A percentile compares a stretch with the other conserved stretches of the same genome.
phyloP scores from a whole-genome alignment of 352 stramenopile genomes.

The Globisporangium splendens region DNA sequence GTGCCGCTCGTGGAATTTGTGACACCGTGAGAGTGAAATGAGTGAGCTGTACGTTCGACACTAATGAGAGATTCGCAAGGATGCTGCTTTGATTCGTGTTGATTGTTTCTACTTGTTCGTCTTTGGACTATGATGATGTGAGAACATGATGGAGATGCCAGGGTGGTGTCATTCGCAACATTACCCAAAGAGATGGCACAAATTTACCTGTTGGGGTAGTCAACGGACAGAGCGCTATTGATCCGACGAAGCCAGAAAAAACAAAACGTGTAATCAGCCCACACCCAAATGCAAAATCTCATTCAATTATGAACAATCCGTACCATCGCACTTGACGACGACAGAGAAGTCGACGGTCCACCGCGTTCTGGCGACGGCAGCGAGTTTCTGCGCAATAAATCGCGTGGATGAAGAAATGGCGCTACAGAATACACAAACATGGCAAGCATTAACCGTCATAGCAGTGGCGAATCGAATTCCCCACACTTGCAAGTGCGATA shows the following conservation, averaged over 20 bases:
- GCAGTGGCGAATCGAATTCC: no score
- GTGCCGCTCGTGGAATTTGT: slow-evolving; percentile 79
- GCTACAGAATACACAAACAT: slow-evolving; percentile 5
- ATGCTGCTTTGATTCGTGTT: not conserved
- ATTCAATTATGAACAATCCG: slow-evolving; percentile 4
- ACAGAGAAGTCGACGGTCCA: slow-evolving; percentile 20
- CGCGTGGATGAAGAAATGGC: slow-evolving; percentile 24
- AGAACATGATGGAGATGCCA: no score
- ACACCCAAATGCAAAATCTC: not conserved
- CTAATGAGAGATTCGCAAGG: not conserved
- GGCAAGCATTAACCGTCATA: no score
- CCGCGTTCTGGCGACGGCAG: slow-evolving; percentile 27
- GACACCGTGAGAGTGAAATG: not conserved
- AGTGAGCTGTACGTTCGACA: not conserved
- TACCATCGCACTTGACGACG: slow-evolving; percentile 65
- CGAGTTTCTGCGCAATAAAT: slow-evolving; percentile 45
- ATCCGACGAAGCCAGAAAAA: slow-evolving; percentile 44
- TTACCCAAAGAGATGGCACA: not conserved
- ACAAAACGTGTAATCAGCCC: not conserved
- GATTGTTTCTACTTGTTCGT: slow-evolving; percentile 1
- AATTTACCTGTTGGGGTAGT: slow-evolving; percentile 20
- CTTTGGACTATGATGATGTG: slow-evolving; percentile 15
- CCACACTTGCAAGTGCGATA: no score
- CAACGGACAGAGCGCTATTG: slow-evolving; percentile 44
- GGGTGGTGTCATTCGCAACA: not conserved